Percentiles rank a stretch among this genome's conserved stretches.
These are phyloP conservation scores for Miscanthus sacchariflorus DNA, from an alignment of 202 grass and related monocot species.

Conservation along the genomic window DNA sequence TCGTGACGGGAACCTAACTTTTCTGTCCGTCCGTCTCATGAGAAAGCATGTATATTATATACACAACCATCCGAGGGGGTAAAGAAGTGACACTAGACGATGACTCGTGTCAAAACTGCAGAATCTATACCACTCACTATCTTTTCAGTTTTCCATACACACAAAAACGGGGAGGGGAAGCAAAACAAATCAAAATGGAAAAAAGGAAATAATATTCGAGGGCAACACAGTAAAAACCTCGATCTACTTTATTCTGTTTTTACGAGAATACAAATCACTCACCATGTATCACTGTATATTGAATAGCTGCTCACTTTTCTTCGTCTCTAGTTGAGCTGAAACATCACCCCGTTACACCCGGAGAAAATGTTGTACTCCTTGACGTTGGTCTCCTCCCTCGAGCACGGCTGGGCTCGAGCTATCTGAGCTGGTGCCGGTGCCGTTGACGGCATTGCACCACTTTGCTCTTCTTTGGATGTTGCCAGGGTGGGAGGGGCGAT, in stretches of 20 bases:
- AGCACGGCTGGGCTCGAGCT: conserved; percentile 50
- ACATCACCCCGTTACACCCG: conserved; percentile 47
- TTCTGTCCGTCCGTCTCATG: background rate
- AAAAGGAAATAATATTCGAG: conserved; percentile 54
- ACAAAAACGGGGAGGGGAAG: conserved; percentile 41
- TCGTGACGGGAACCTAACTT: background rate
- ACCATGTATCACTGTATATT: conserved; percentile 50
- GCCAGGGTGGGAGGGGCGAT: conserved; percentile 41
- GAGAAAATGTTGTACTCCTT: conserved; percentile 88
- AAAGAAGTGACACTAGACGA: background rate
- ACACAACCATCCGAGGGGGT: background rate
- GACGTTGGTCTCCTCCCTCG: conserved; percentile 64
- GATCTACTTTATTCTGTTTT: conserved; percentile 64
- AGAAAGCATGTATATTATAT: background rate
- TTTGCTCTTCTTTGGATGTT: conserved; percentile 50
- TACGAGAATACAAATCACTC: conserved; percentile 58
- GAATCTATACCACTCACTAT: conserved; percentile 71
- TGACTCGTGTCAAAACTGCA: conserved; percentile 26
- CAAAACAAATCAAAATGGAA: conserved; percentile 41
- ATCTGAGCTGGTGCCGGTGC: background rate
- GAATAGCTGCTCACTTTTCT: conserved; percentile 14
- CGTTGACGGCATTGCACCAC: conserved; percentile 7
- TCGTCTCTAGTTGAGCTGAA: conserved; percentile 60
- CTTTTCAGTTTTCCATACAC: conserved; percentile 67
- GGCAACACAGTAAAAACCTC: conserved; percentile 59